Conservation (phyloP, 495 filamentous ascomycete species). For the Cercophora samala region DNA sequence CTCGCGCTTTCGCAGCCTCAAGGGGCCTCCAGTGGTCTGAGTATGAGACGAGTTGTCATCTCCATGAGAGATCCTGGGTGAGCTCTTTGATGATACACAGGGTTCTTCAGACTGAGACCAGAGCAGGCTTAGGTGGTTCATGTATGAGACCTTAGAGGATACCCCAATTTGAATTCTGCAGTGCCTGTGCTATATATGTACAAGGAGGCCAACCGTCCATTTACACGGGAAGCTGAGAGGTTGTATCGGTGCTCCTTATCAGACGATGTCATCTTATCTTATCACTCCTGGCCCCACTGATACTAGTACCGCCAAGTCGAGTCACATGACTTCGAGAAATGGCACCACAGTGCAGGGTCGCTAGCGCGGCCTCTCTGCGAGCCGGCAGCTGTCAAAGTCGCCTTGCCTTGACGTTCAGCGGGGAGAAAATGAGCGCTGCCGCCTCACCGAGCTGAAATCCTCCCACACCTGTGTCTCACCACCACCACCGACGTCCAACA, state of each 20-base stretch:
- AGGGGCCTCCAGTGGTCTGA: too few relatives aligned
- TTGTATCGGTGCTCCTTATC: conserved; percentile 2
- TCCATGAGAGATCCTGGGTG: too few relatives aligned
- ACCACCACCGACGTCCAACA: background rate
- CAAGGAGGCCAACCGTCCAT: too few relatives aligned
- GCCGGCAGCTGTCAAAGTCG: conserved; percentile 1
- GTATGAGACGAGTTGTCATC: too few relatives aligned
- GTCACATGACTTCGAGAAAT: conserved; percentile 18
- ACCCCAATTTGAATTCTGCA: background rate
- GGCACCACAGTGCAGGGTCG: background rate
- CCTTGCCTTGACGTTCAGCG: background rate
- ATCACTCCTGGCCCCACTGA: background rate
- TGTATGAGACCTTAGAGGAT: background rate
- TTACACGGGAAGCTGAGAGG: too few relatives aligned
- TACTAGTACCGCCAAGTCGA: background rate
- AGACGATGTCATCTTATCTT: background rate
- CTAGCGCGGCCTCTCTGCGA: background rate
- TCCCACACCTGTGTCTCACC: conserved; percentile 6
- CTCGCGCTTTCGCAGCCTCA: too few relatives aligned
- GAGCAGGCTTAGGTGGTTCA: background rate
- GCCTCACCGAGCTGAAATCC: conserved; percentile 5
- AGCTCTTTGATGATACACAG: too few relatives aligned
- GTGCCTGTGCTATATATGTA: background rate
- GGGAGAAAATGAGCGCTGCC: background rate
- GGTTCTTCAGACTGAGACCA: background rate